Evolutionary conservation across 805 yeast genomes (phyloP), one percentile per base, ranked within the genome.

Genomic region (Candida alai): DNA sequence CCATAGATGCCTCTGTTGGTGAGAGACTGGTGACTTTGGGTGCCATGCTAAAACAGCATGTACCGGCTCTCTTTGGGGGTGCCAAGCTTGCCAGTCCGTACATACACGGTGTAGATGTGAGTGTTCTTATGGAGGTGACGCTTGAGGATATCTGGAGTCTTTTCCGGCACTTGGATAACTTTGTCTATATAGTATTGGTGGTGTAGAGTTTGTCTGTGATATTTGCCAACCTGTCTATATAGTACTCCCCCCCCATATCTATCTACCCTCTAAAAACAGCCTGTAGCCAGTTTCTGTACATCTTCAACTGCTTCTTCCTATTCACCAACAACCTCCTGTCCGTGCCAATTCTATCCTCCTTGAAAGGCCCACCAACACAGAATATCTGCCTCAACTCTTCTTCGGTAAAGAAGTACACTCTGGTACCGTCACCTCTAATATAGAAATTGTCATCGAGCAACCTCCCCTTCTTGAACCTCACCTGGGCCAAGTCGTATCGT

Each of bases 261-360:
- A 28, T 19, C 15, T 37, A 40, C 11, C 26, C 62, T 35, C 65
- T 72, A 56, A 90, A 90, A 17, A 86, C 88, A 1, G 93, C 97
- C 62, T 93, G 98, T 37, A 93, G 63, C 98, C 98, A 93, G 39
- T 88, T 85, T 51, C 98, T 71, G 56, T 86, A 93, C 98, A 93
- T 93, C 61, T 93, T 93, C 44, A 93, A 63, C 57, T 84, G 84
- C 54, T 90, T 81, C 62, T 90, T 89, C 51, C 98, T 73, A 57
- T 93, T 93, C 16, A 93, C 97, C 44, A 93, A 66, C 48, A 93
- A 67, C 48, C 98, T 68, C 55, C 96, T 74, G 62, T 93, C 98
- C 1, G 95, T 84, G 1, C 85, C 97, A 25, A 93, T 81, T 54
- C 74, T 81, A 24, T 67, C 73, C 43, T 84, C 90, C n/a, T 52